A percentile compares a stretch with the other conserved stretches of the same genome.
Evolutionary conservation across 1,139 yeast genomes (phyloP).

Genomic region (Ogataea hybrid): DNA sequence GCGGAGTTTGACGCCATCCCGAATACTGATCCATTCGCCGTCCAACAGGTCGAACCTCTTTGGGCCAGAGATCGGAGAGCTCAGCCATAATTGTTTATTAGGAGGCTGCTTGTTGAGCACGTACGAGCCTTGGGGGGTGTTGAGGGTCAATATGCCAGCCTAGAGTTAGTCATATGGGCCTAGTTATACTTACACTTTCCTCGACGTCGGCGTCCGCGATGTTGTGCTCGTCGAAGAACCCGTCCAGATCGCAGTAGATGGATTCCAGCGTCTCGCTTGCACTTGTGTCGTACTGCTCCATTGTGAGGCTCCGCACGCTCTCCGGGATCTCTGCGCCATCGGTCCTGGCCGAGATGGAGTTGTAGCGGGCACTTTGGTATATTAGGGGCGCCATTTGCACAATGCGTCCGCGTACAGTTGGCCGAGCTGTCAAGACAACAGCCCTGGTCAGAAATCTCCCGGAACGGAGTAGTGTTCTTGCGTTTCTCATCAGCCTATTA

Average conservation of each 20-base stretch:
- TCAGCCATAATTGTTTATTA: slow-evolving; percentile 88
- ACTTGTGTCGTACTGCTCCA: slow-evolving; percentile 52
- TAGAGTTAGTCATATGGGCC: slow-evolving; percentile 13
- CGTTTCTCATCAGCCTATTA: slow-evolving; percentile 2
- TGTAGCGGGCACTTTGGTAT: slow-evolving; percentile 12
- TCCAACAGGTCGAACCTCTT: slow-evolving; percentile 61
- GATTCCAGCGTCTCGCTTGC: slow-evolving; percentile 66
- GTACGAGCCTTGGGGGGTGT: slow-evolving; percentile 71
- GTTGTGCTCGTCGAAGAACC: slow-evolving; percentile 48
- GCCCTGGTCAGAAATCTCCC: not conserved
- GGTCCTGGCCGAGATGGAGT: slow-evolving; percentile 36
- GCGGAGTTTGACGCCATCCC: slow-evolving; percentile 51
- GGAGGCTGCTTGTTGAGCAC: slow-evolving; percentile 95
- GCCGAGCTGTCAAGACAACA: not conserved
- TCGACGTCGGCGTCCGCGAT: slow-evolving; percentile 73
- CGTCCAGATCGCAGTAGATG: slow-evolving; percentile 63
- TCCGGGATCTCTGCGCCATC: slow-evolving; percentile 52
- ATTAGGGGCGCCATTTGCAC: not conserved
- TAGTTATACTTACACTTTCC: slow-evolving; percentile 42
- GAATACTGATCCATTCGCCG: slow-evolving; percentile 59
- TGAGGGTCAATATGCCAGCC: slow-evolving; percentile 79
- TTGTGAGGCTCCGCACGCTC: slow-evolving; percentile 45
- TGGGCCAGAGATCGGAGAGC: slow-evolving; percentile 93
- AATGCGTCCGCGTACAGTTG: not conserved
- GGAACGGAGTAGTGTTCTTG: not conserved